Base-by-base conservation (phyloP, 2,329 filamentous ascomycete species). In the Colletotrichum falcatum region DNA sequence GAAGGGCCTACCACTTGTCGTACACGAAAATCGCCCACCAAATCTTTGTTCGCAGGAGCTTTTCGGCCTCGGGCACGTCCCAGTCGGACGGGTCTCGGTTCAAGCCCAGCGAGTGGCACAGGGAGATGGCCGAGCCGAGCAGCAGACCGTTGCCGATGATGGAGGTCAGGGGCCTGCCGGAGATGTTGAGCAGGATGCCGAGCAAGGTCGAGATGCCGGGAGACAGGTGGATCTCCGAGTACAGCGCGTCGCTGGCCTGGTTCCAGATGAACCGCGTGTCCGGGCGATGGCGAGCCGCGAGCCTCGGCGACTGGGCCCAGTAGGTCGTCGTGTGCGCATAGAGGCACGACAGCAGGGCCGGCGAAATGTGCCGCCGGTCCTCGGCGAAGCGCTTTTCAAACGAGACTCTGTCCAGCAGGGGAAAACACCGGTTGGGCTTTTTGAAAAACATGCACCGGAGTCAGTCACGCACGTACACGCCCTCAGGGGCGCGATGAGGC, bases 231-330 rank as follows among this genome's bases (percentile, higher is more conserved):
- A 90, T 84, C 68, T 91, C 88, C 0, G 85, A 88, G 72, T 89
- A 88, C 3, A 90, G 80, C 1, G 88, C 87, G 62, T 88, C 87
- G 26, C 85, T 87, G 8, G 88, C 88, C 68, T 89, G 83, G 68
- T 91, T 91, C 83, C 90, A 90, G 11, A 88, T 85, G 75, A 89
- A 91, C 54, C 88, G 84, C 49, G 83, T 82, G 74, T 91, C 88
- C 0, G 89, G 88, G 58, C 85, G 82, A 5, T 84, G 83, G 67
- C 86, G 83, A 6, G 78, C 78, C 5, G 80, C 78, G 3, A 86
- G 75, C 5, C 81, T 77, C 0, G 81, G 81, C 0, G 84, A 84
- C 62, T 84, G 83, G 33, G 83, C 82, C 89, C 89, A 91, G 74
- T 87, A 89, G 4, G 87, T 83, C 3, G 90, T 76, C 0, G 86